Evolutionary conservation across 2,329 filamentous ascomycete species (phyloP).

Genomic region (Scleromitrula shiraiana): DNA sequence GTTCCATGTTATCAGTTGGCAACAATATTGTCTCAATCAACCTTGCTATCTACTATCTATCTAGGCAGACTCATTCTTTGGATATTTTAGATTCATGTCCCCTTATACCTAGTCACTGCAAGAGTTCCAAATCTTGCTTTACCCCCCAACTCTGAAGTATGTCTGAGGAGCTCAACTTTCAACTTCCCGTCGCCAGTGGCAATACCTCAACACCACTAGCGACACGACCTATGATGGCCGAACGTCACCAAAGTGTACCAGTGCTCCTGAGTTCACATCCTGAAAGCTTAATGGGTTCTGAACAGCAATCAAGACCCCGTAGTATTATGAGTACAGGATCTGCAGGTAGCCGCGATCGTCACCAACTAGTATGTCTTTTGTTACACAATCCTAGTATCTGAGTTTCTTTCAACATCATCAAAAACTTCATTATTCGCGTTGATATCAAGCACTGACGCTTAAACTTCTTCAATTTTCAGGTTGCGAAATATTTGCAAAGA

Average conservation of each 20-base stretch:
- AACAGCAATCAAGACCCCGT: conserved; percentile 1
- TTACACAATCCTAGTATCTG: background rate
- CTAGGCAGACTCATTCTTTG: background rate
- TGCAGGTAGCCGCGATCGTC: conserved; percentile 9
- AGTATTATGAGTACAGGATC: conserved; percentile 14
- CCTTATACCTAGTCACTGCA: background rate
- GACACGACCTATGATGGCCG: conserved; percentile 10
- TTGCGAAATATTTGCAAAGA: conserved; percentile 14
- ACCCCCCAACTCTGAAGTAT: background rate
- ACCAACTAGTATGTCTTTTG: conserved; percentile 12
- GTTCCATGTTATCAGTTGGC: conserved; percentile 2
- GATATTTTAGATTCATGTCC: background rate
- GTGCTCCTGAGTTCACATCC: background rate
- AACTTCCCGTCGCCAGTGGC: background rate
- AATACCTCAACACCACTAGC: background rate
- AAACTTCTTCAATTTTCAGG: conserved; percentile 7
- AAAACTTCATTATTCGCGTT: background rate
- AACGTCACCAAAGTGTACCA: conserved; percentile 7
- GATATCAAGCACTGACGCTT: background rate
- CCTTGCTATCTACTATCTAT: background rate
- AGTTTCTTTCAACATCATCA: background rate
- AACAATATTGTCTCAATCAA: background rate
- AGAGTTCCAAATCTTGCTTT: background rate
- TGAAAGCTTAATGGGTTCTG: background rate
- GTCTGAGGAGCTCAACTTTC: conserved; percentile 8